Evolutionary conservation across 805 yeast species (phyloP).

Genomic region (Wickerhamiella spandovensis): DNA sequence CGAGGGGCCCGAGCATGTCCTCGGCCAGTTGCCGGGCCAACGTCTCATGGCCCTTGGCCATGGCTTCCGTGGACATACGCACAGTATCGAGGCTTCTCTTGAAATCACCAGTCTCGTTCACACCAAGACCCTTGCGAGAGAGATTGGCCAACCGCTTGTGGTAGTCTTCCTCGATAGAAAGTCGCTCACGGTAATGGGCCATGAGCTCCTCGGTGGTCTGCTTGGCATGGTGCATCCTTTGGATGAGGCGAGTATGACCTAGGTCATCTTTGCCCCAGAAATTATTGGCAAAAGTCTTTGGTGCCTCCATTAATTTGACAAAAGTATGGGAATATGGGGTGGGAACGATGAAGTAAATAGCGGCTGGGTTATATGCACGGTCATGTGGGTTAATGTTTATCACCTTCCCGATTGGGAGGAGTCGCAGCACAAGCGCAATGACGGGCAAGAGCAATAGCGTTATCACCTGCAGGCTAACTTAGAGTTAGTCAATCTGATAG

Average conservation of each 20-base stretch:
- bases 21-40: constrained; percentile 37
- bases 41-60: constrained; percentile 43
- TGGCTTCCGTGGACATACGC: constrained; percentile 42
- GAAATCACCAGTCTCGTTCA: constrained; percentile 46
- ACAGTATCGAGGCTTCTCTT: constrained; percentile 47
- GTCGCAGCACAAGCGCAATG: not conserved
- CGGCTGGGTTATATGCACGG: not conserved
- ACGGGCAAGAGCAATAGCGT: not conserved
- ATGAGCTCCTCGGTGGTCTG: constrained; percentile 42
- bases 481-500: not conserved
- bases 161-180: constrained; percentile 62
- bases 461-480: not conserved
- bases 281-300: constrained; percentile 22
- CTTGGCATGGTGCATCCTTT: constrained; percentile 45
- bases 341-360: not conserved
- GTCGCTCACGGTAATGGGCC: constrained; percentile 37
- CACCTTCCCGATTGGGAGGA: not conserved
- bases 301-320: constrained; percentile 5
- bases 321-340: not conserved
- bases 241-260: constrained; percentile 43
- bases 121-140: constrained; percentile 38
- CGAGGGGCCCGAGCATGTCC: constrained; percentile 40
- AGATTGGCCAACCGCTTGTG: constrained; percentile 40
- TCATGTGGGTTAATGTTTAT: not conserved
- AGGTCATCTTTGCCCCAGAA: constrained; percentile 46